Conservation (phyloP, 305 asterid species). For the Fraxinus latifolia region DNA sequence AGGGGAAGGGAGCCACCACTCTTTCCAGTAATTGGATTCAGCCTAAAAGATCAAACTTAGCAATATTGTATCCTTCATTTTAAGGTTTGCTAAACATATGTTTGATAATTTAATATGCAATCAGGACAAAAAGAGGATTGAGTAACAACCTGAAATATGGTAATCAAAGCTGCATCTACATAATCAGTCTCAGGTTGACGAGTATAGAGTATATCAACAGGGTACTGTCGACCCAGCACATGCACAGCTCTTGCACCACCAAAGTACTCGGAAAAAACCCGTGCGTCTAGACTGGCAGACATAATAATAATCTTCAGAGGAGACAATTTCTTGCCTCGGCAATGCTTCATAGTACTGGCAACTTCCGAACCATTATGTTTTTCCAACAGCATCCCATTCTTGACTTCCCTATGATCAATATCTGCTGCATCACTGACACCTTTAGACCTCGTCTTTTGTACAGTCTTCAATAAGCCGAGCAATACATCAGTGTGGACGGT, state of each 20-base stretch:
- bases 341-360: conserved; percentile 33
- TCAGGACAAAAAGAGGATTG: conserved; percentile 1
- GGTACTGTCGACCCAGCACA: conserved; percentile 85
- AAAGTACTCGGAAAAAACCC: conserved; percentile 71
- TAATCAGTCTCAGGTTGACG: conserved; percentile 84
- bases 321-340: conserved; percentile 42
- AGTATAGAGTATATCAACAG: conserved; percentile 72
- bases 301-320: conserved; percentile 81
- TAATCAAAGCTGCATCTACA: conserved; percentile 81
- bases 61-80: background rate
- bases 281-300: conserved; percentile 96
- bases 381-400: conserved; percentile 31
- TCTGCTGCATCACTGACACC: conserved; percentile 29
- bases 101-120: background rate
- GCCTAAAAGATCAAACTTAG: background rate
- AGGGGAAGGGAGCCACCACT: background rate
- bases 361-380: conserved; percentile 30
- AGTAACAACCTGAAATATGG: conserved; percentile 75
- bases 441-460: conserved; percentile 66
- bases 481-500: conserved; percentile 93
- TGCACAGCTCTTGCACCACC: conserved; percentile 95
- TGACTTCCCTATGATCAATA: conserved; percentile 29
- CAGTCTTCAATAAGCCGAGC: conserved; percentile 82
- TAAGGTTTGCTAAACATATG: background rate
- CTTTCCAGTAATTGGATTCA: background rate